Percentiles rank a stretch among this genome's conserved stretches.
phyloP scores from a whole-genome alignment of 2,329 filamentous ascomycete genomes.

The Talaromyces funiculosus region DNA sequence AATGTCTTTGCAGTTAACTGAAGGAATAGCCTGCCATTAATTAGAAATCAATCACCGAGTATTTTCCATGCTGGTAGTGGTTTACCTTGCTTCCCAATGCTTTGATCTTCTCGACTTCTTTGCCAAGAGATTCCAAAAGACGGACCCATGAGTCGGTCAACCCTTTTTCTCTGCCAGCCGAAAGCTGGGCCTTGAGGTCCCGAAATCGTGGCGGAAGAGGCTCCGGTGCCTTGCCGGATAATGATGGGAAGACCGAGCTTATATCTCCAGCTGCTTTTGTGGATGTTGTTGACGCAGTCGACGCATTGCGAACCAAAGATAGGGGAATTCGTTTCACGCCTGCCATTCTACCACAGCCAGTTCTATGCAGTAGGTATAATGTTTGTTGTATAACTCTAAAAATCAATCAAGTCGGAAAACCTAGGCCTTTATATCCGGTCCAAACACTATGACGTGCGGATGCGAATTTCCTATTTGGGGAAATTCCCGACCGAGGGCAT shows the following conservation, averaged over 20 bases:
- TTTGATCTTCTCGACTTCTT: constrained; percentile 38
- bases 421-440: too few species aligned
- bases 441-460: too few species aligned
- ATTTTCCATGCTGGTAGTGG: background rate
- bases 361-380: too few species aligned
- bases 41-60: too few species aligned
- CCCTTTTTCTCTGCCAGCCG: constrained; percentile 35
- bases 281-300: constrained; percentile 21
- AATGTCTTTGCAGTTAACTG: constrained; percentile 37
- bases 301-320: background rate
- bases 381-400: too few species aligned
- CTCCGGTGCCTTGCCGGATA: constrained; percentile 31
- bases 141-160: constrained; percentile 39
- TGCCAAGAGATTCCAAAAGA: constrained; percentile 34
- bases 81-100: constrained; percentile 36
- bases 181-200: constrained; percentile 35
- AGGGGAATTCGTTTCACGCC: background rate
- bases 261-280: constrained; percentile 44
- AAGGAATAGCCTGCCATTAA: constrained; percentile 34
- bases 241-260: constrained; percentile 43
- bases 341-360: too few species aligned
- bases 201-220: constrained; percentile 40
- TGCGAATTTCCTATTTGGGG: too few species aligned
- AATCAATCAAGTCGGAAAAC: too few species aligned
- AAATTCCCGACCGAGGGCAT: too few species aligned